phyloP scores from a whole-genome alignment of 2,329 filamentous ascomycete genomes.

The Fonsecaea erecta region DNA sequence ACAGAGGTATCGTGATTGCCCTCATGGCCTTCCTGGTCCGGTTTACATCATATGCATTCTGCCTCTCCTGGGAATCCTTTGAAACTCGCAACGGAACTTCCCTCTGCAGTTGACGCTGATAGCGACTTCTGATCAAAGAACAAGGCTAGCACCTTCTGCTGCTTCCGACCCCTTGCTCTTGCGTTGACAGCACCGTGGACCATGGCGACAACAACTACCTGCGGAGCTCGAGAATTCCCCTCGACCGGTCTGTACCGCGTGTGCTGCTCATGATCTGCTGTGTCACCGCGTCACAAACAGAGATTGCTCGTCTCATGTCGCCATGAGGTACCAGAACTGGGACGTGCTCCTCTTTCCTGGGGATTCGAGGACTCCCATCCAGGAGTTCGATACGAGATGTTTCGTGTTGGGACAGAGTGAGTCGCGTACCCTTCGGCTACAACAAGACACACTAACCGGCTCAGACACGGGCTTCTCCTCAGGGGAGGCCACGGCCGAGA shows the following conservation, averaged over 20 bases:
- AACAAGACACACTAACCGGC: not conserved
- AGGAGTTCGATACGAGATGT: conserved; percentile 81
- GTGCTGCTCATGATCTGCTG: not conserved
- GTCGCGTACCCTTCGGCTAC: conserved; percentile 41
- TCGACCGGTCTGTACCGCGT: not conserved
- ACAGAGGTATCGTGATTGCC: not conserved
- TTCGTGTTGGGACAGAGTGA: conserved; percentile 63
- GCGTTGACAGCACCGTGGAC: not conserved
- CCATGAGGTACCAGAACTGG: conserved; percentile 86
- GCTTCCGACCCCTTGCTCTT: not conserved
- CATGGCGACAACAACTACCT: not conserved
- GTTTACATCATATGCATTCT: not conserved
- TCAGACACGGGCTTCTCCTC: conserved; percentile 13
- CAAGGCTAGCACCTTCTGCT: not conserved
- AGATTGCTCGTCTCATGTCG: conserved; percentile 37
- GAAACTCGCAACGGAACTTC: not conserved
- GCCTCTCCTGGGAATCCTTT: not conserved
- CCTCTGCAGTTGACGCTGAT: not conserved
- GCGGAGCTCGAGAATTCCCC: not conserved
- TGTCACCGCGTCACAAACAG: not conserved
- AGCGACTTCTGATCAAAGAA: not conserved
- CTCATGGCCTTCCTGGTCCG: not conserved
- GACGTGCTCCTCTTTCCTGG: conserved; percentile 79
- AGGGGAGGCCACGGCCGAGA: conserved; percentile 4
- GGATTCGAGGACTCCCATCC: conserved; percentile 70